Evolutionary conservation across 2,329 filamentous ascomycete species (phyloP), one percentile per base, ranked within the genome.

Genomic region (Pestalotiopsis sp.): DNA sequence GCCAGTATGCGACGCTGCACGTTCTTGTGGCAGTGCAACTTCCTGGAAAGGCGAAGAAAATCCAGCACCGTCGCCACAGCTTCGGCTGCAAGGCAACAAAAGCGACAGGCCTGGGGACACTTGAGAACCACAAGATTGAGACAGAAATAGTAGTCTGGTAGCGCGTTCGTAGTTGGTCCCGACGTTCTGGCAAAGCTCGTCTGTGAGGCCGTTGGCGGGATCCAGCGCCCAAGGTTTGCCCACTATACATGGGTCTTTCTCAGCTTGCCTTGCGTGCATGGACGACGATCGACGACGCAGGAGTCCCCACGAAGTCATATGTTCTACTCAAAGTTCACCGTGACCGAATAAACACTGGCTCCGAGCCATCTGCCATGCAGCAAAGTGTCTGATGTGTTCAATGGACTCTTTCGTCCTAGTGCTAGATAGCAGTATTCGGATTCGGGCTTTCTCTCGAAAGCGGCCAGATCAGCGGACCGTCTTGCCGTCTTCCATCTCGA

Each of bases 41-140:
- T 26, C 56, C 22, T n/a, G 17, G 56, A 58, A 10, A 26, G n/a
- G 6, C 13, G 55, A 40, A 20, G 17, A 52, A 52, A 52, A 52
- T 22, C 22, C 20, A 39, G 38, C 58, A 20, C n/a, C 58, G 58
- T 62, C 57, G 22, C 65, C 38, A 24, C 59, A 60, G 69, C 68
- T 73, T 73, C 71, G 71, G 73, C 59, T 68, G 72, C 75, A 73
- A 73, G 75, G 13, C 30, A 20, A 74, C 73, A 71, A 74, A 74
- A 73, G 70, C 73, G 72, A 22, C 3, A 64, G 48, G 38, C 58
- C 13, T n/a, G n/a, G 17, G 26, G 58, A n/a, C 17, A 39, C 24
- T 35, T 2, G 30, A 35, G 30, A 9, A 35, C 6, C 60, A 24
- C 11, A 22, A 17, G 55, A 58, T 30, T 14, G 55, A 35, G 55